Evolutionary conservation across 2,329 filamentous ascomycete genomes (phyloP).

Genomic region (Beauveria scarabaeidicola): DNA sequence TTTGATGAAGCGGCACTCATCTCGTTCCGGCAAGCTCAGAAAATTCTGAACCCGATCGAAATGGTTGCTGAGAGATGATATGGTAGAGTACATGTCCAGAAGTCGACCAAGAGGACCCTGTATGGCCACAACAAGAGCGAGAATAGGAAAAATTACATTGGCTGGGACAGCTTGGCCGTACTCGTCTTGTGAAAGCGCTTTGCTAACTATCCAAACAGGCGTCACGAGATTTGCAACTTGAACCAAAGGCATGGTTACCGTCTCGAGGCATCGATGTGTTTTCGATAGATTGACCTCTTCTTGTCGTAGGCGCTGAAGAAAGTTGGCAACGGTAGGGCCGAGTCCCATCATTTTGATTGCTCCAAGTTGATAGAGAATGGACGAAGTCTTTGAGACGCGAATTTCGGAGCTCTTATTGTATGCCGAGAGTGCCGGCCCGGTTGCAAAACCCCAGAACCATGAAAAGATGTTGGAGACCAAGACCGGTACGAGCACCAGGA

Average conservation of each 20-base stretch:
- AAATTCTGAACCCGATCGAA: neutral
- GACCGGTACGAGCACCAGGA: constrained; percentile 1
- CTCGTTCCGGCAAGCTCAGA: neutral
- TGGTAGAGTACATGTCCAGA: neutral
- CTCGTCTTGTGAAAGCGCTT: neutral
- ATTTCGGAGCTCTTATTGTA: neutral
- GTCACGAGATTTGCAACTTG: constrained; percentile 1
- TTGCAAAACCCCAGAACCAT: neutral
- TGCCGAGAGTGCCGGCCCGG: neutral
- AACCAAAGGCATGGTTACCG: neutral
- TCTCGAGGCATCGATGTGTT: neutral
- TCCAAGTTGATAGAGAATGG: neutral
- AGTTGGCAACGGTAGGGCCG: neutral
- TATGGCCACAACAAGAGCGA: constrained; percentile 1
- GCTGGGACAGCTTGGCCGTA: neutral
- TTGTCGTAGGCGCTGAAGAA: neutral
- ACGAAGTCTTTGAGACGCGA: neutral
- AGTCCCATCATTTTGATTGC: constrained; percentile 9
- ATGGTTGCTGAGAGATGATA: neutral
- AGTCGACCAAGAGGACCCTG: constrained; percentile 8
- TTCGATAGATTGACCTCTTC: neutral
- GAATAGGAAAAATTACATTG: neutral
- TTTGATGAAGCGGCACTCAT: constrained; percentile 1
- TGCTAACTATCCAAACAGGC: neutral
- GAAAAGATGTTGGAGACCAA: neutral